Evolutionary conservation across 2,329 filamentous ascomycete genomes (phyloP).

Genomic region (Venturia aucupariae): DNA sequence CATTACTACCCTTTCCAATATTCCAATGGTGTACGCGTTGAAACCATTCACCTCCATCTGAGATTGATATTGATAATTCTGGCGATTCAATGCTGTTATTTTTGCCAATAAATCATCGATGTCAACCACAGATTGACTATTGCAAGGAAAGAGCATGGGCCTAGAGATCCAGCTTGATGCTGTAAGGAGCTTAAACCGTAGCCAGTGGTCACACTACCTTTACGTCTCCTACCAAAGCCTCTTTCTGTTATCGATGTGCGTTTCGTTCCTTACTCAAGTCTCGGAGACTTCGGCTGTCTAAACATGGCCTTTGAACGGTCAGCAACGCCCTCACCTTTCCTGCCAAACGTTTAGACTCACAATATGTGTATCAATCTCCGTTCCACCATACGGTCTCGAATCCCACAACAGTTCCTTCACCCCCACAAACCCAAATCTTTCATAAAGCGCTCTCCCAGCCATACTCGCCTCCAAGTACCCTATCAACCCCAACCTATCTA

Average conservation of each 20-base stretch:
- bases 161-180: no score
- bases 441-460: slow-evolving; percentile 9
- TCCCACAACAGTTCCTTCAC: slow-evolving; percentile 11
- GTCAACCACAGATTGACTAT: no score
- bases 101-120: no score
- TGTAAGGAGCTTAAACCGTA: no score
- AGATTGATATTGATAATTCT: no score
- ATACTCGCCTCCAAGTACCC: slow-evolving; percentile 12
- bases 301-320: background rate
- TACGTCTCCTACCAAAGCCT: background rate
- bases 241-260: background rate
- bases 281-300: background rate
- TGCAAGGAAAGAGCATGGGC: no score
- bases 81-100: no score
- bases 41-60: no score
- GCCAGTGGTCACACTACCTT: background rate
- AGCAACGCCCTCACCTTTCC: background rate
- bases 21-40: no score
- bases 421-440: slow-evolving; percentile 9
- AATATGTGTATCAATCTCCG: slow-evolving; percentile 8
- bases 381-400: background rate
- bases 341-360: background rate
- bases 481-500: slow-evolving; percentile 7
- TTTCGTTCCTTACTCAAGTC: background rate
- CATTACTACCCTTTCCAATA: no score